Conservation (phyloP, 208 protist species). For the Trypanosoma lewisi region DNA sequence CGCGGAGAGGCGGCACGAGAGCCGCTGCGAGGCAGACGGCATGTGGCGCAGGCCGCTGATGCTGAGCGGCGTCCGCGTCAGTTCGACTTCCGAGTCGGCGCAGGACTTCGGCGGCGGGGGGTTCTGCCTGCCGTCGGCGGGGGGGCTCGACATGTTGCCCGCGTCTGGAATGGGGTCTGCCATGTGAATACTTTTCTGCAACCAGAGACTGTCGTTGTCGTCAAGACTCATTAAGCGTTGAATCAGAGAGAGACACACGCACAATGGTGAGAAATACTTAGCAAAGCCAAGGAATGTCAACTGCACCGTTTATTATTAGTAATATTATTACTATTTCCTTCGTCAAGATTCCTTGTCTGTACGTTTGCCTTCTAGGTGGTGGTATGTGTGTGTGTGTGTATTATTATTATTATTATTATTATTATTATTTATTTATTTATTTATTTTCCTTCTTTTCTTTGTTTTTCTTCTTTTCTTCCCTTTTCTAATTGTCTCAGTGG, state of each 20-base stretch:
- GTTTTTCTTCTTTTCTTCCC: too few relatives aligned
- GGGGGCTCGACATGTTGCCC: neutral
- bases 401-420: too few relatives aligned
- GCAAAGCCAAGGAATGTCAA: too few relatives aligned
- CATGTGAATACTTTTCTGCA: constrained; percentile 80
- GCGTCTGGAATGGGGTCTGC: constrained; percentile 58
- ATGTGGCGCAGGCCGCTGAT: constrained; percentile 29
- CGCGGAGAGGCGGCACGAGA: constrained; percentile 42
- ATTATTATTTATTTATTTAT: too few relatives aligned
- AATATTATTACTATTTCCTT: too few relatives aligned
- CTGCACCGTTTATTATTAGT: too few relatives aligned
- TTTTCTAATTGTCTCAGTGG: too few relatives aligned
- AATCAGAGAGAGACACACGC: neutral
- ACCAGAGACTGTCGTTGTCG: constrained; percentile 72
- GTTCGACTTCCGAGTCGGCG: constrained; percentile 42
- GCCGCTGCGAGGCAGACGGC: constrained; percentile 24
- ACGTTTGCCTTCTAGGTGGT: too few relatives aligned
- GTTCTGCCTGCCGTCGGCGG: neutral
- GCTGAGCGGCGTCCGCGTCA: constrained; percentile 59
- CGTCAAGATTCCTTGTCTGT: too few relatives aligned
- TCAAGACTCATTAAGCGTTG: constrained; percentile 20
- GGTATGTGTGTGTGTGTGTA: too few relatives aligned
- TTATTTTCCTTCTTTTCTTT: too few relatives aligned
- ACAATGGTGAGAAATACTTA: too few relatives aligned
- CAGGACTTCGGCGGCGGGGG: neutral